A percentile compares a stretch with the other conserved stretches of the same genome.
phyloP scores from a whole-genome alignment of 768 basidiomycete genomes.

The Xerocomellus amylosporus region DNA sequence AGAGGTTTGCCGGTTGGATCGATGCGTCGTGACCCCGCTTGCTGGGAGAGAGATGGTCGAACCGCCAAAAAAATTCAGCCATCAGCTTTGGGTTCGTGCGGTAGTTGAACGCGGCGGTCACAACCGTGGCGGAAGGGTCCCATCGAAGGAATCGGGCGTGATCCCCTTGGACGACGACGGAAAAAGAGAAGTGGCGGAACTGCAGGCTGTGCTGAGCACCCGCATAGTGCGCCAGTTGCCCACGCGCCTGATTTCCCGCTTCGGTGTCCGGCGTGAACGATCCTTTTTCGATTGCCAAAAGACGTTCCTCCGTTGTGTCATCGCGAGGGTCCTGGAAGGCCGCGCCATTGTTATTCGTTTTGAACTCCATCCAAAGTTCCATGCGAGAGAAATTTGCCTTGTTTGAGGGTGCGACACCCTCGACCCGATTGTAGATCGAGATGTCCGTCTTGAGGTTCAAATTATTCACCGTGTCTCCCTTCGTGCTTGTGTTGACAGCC shows the following conservation, averaged over 20 bases:
- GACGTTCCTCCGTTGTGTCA: neutral
- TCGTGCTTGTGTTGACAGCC: neutral
- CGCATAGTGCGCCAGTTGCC: constrained; percentile 27
- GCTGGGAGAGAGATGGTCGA: neutral
- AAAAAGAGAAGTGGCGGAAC: constrained; percentile 20
- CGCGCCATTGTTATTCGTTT: neutral
- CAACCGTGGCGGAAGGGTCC: constrained; percentile 24
- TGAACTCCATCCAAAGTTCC: constrained; percentile 4
- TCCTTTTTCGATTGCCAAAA: neutral
- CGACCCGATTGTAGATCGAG: too few relatives aligned
- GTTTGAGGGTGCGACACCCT: too few relatives aligned
- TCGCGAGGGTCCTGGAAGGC: neutral
- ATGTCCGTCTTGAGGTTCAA: neutral
- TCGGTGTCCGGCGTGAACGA: too few relatives aligned
- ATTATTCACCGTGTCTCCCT: too few relatives aligned
- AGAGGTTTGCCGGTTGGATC: neutral
- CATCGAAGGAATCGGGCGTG: constrained; percentile 22
- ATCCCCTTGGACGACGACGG: constrained; percentile 23
- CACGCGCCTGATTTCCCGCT: neutral
- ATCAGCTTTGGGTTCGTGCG: neutral
- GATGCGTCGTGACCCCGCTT: neutral
- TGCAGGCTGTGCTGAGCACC: constrained; percentile 10
- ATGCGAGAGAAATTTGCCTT: neutral
- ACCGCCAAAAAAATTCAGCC: neutral
- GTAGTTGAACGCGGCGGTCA: neutral